Base-by-base conservation (phyloP, 2,329 filamentous ascomycete genomes). In the Eutypa lata region DNA sequence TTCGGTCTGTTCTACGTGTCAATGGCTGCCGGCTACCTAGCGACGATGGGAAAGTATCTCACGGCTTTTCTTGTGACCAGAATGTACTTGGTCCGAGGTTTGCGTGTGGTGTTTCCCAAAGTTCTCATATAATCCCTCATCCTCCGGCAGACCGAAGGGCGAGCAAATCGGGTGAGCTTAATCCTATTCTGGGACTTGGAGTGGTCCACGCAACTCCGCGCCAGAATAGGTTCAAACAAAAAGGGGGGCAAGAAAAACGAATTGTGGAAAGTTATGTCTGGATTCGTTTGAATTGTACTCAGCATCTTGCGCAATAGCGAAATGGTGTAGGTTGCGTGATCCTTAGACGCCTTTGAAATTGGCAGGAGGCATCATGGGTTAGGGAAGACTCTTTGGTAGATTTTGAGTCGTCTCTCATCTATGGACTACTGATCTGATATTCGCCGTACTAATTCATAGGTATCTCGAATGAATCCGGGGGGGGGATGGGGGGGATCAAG, bases 301-400 rank as follows among this genome's bases (percentile, higher is more conserved):
- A 52, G 38, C 51, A 53, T 53, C 43, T 53, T 50, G 42, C 46
- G 21, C 35, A 31, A 37, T 22, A 11, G 21, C 18, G 43, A 14
- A 18, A 38, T 18, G n/a, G 35, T 14, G 33, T 28, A 26, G 24
- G 47, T 19, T 42, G 38, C 22, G 40, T 43, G 19, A 45, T 43
- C 31, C 48, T 38, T 46, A 38, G 24, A 53, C 38, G 43, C 28
- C 28, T 24, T 26, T 46, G n/a, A 33, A 24, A 6, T 35, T 44
- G 5, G 6, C 22, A 50, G 16, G 21, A 35, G 21, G 51, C 51
- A 53, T 53, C 21, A 26, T 47, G 35, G 21, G 6, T 38, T 14
- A 37, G 22, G 31, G 22, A 46, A 24, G 13, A 31, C 21, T 11
- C 46, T 40, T 47, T 16, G 21, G 33, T 21, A 19, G 24, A 53